Base-by-base conservation (phyloP, 1,139 yeast genomes). In the Magnusiomyces tetraspermus region DNA sequence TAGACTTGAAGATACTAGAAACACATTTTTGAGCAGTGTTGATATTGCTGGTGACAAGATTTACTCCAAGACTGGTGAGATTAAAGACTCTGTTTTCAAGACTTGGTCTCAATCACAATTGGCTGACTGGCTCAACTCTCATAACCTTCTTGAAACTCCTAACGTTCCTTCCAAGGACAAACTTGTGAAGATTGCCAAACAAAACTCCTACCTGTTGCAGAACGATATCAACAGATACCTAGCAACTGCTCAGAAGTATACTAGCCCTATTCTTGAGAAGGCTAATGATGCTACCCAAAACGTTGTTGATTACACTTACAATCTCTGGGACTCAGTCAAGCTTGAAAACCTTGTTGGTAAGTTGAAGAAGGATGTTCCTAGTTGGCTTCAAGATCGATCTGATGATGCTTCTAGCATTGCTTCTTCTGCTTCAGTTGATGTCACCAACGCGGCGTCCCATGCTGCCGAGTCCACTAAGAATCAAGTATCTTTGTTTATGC, bases 231-330 rank as follows among this genome's bases (percentile, higher is more conserved):
- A 33, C n/a, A 11, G 23, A 24, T 47, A 38, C 33, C 23, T 40
- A 17, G 43, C 33, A 8, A 15, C 33, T 2, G 50, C 50, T 17
- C 26, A 28, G 5, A 30, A 26, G 21, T 22, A 22, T n/a, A 37
- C 50, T 5, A 40, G 37, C 28, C 50, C 50, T 15, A 38, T 47
- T 28, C 44, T 47, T 36, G 17, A 17, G n/a, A 47, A 47, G 21
- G 44, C 33, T 28, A 15, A 15, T 15, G n/a, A 47, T 2, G 43
- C 50, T 24, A 40, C 36, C 28, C 17, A 24, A 8, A 47, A 47
- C 22, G 11, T 45, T 11, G 44, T 26, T 2, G 43, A 47, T 17
- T 10, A 40, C 21, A 40, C 33, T 11, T 47, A 22, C 28, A 22
- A 37, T 24, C 15, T 47, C 2, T 47, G 50, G 50, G 44, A 37